Conservation (phyloP, 805 yeast genomes). For the Candida palmyrensis region DNA sequence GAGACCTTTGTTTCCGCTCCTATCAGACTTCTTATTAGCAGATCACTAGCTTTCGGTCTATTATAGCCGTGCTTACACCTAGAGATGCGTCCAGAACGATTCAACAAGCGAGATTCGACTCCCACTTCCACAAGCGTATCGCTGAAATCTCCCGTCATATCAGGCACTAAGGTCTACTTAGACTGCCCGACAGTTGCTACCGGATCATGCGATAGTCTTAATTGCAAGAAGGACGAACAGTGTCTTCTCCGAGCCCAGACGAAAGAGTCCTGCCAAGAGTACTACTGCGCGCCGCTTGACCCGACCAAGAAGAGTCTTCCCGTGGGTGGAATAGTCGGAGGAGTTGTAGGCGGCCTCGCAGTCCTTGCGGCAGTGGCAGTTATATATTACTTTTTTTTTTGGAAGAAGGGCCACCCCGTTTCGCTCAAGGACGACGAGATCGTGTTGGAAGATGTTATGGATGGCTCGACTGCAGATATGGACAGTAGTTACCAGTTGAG, state of each 20-base stretch:
- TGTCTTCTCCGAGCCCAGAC: conserved; percentile 16
- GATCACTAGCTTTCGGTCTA: too few relatives aligned
- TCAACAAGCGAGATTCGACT: too few relatives aligned
- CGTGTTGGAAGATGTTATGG: too few relatives aligned
- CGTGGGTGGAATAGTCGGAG: conserved; percentile 39
- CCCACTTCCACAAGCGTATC: too few relatives aligned
- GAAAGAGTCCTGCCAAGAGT: conserved; percentile 20
- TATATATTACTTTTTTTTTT: conserved; percentile 25
- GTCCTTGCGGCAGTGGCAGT: conserved; percentile 20
- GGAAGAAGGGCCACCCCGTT: conserved; percentile 28
- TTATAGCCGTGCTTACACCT: too few relatives aligned
- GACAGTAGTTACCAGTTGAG: conserved; percentile 10
- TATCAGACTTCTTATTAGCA: too few relatives aligned
- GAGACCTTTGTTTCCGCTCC: too few relatives aligned
- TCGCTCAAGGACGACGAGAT: conserved; percentile 21
- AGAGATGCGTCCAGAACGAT: too few relatives aligned
- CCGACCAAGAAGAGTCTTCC: conserved; percentile 10
- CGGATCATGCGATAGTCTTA: conserved; percentile 1
- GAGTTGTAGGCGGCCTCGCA: conserved; percentile 35
- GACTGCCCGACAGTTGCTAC: too few relatives aligned
- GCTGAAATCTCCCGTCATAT: too few relatives aligned
- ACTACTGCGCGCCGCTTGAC: conserved; percentile 16
- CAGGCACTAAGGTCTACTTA: too few relatives aligned
- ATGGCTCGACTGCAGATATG: conserved; percentile 3
- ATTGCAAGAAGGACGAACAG: conserved; percentile 20